A percentile compares a stretch with the other conserved stretches of the same genome.
Conservation (phyloP, 352 stramenopile genomes). For the Phytophthora cactorum region DNA sequence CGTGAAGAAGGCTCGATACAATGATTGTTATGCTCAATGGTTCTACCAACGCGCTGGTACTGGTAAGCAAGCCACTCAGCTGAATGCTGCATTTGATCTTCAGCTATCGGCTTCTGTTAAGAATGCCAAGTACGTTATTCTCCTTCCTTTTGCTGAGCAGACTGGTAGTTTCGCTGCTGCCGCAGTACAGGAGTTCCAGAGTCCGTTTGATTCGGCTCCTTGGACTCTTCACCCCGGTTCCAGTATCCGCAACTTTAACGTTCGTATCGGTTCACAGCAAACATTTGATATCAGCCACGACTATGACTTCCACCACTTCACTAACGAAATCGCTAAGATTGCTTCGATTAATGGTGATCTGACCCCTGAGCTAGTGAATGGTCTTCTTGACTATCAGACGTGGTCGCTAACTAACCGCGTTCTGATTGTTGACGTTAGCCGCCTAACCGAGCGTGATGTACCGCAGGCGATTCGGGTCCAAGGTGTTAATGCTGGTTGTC, state of each 20-base stretch:
- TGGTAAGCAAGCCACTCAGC: too few relatives aligned
- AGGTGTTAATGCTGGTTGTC: slow-evolving; percentile 4
- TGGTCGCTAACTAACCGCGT: slow-evolving; percentile 3
- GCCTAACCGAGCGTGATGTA: slow-evolving; percentile 2
- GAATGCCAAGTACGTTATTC: neutral
- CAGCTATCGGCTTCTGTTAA: too few relatives aligned
- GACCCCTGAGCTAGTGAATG: neutral
- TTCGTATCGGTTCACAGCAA: neutral
- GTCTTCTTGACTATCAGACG: slow-evolving; percentile 3
- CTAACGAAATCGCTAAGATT: slow-evolving; percentile 1
- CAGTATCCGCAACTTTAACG: neutral
- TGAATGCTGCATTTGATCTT: too few relatives aligned
- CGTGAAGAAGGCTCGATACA: too few relatives aligned
- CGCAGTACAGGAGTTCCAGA: neutral
- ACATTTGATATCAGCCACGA: neutral
- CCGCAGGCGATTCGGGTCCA: slow-evolving; percentile 1
- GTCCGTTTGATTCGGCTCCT: slow-evolving; percentile 1
- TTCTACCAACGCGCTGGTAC: too few relatives aligned
- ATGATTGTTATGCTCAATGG: too few relatives aligned
- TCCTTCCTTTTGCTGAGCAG: neutral
- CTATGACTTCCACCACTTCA: neutral
- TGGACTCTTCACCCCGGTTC: slow-evolving; percentile 1
- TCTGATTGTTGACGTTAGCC: slow-evolving; percentile 3
- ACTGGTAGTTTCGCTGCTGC: neutral
- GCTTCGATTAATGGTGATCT: slow-evolving; percentile 4